Evolutionary conservation across 2,329 filamentous ascomycete species (phyloP).

Genomic region (Beauveria caledonica): DNA sequence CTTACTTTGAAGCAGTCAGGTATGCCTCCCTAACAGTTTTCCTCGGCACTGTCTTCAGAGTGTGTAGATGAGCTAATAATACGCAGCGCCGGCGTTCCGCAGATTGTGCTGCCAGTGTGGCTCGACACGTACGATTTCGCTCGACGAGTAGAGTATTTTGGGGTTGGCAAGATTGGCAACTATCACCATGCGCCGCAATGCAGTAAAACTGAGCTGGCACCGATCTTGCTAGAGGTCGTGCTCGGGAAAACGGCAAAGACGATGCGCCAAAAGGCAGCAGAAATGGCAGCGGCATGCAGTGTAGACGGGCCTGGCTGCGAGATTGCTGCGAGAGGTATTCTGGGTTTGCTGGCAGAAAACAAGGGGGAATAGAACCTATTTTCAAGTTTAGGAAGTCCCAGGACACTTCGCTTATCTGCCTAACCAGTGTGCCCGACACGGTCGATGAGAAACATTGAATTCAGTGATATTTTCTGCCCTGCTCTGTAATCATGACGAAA

Average conservation of each 20-base stretch:
- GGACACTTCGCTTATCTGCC: too few relatives aligned
- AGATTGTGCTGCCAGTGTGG: slow-evolving; percentile 37
- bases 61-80: background rate
- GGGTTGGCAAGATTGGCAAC: slow-evolving; percentile 30
- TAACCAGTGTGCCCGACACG: too few relatives aligned
- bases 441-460: background rate
- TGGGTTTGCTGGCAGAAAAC: background rate
- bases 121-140: slow-evolving; percentile 36
- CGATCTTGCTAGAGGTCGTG: background rate
- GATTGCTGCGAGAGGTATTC: background rate
- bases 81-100: slow-evolving; percentile 32
- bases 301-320: background rate
- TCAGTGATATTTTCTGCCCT: background rate
- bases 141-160: slow-evolving; percentile 30
- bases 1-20: slow-evolving; percentile 36
- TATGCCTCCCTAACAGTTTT: slow-evolving; percentile 18
- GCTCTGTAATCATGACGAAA: slow-evolving; percentile 22
- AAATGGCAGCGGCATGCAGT: background rate
- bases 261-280: background rate
- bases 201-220: background rate
- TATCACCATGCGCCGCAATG: slow-evolving; percentile 13
- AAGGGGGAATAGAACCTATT: background rate
- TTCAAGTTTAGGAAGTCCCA: too few relatives aligned
- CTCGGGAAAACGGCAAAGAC: background rate
- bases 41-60: background rate